A percentile compares a stretch with the other conserved stretches of the same genome.
These are phyloP conservation scores for Pseudogymnoascus sp. DNA, from an alignment of 2,329 filamentous ascomycete species.

Conservation along the genomic window DNA sequence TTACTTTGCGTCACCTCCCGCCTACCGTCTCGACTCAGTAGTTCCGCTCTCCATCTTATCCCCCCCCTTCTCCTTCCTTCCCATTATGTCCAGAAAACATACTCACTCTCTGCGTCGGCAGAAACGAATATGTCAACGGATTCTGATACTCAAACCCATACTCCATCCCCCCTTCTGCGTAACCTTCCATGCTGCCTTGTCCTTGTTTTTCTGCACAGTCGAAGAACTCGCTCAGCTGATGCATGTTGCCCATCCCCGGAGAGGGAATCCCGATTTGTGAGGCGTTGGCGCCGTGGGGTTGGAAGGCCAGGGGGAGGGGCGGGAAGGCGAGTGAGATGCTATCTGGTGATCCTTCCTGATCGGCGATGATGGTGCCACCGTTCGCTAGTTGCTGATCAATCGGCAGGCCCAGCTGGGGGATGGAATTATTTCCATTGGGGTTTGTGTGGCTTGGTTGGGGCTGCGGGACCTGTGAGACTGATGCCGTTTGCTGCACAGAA, in stretches of 20 bases:
- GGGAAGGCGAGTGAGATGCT: slow-evolving; percentile 31
- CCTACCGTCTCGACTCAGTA: not conserved
- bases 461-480: not conserved
- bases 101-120: slow-evolving; percentile 23
- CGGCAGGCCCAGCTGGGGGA: not conserved
- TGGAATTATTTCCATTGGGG: not conserved
- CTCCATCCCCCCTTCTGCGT: not conserved
- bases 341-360: slow-evolving; percentile 21
- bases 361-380: not conserved
- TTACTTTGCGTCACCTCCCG: not conserved
- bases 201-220: not conserved
- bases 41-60: not conserved
- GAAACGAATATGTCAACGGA: slow-evolving; percentile 22
- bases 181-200: not conserved
- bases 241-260: not conserved
- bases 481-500: not conserved
- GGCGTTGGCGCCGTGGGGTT: slow-evolving; percentile 17
- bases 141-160: slow-evolving; percentile 18
- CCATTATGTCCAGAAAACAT: slow-evolving; percentile 19
- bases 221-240: not conserved
- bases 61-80: slow-evolving; percentile 1
- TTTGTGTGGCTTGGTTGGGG: not conserved
- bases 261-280: slow-evolving; percentile 15
- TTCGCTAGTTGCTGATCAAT: not conserved
- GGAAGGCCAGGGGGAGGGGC: slow-evolving; percentile 28